phyloP scores from a whole-genome alignment of 805 yeast genomes.

The Blastobotrys mokoenaii region DNA sequence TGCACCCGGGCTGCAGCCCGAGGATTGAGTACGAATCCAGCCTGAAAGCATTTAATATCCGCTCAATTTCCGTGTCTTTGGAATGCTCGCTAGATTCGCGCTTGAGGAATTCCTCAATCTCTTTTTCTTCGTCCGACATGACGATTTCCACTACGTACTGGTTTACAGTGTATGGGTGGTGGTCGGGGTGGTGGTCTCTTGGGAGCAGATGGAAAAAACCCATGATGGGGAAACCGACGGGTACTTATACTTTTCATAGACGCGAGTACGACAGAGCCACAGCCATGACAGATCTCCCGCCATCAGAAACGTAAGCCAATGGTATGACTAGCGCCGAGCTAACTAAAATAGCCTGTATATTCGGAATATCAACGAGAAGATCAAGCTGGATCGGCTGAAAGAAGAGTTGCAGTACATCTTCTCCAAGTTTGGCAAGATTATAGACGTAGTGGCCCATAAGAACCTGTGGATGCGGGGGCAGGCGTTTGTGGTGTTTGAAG shows the following conservation, averaged over 20 bases:
- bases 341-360: slow-evolving; percentile 39
- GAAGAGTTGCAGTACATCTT: slow-evolving; percentile 36
- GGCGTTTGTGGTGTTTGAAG: slow-evolving; percentile 60
- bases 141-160: too few species aligned
- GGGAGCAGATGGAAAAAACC: not conserved
- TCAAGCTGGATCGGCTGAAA: slow-evolving; percentile 44
- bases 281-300: not conserved
- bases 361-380: slow-evolving; percentile 64
- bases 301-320: slow-evolving; percentile 7
- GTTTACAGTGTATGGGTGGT: too few species aligned
- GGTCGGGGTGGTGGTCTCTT: not conserved
- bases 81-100: slow-evolving; percentile 22
- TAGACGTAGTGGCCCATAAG: slow-evolving; percentile 47
- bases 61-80: slow-evolving; percentile 45
- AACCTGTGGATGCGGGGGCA: slow-evolving; percentile 70
- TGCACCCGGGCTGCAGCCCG: slow-evolving; percentile 37
- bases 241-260: not conserved
- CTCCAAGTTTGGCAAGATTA: slow-evolving; percentile 38
- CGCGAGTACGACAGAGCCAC: not conserved
- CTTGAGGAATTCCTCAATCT: slow-evolving; percentile 25
- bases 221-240: too few species aligned
- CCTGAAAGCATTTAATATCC: slow-evolving; percentile 41
- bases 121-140: slow-evolving; percentile 10
- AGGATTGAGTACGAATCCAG: slow-evolving; percentile 50
- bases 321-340: too few species aligned